A percentile compares a stretch with the other conserved stretches of the same genome.
phyloP scores from a whole-genome alignment of 2,329 filamentous ascomycete species.

The Pezicula carpinea region DNA sequence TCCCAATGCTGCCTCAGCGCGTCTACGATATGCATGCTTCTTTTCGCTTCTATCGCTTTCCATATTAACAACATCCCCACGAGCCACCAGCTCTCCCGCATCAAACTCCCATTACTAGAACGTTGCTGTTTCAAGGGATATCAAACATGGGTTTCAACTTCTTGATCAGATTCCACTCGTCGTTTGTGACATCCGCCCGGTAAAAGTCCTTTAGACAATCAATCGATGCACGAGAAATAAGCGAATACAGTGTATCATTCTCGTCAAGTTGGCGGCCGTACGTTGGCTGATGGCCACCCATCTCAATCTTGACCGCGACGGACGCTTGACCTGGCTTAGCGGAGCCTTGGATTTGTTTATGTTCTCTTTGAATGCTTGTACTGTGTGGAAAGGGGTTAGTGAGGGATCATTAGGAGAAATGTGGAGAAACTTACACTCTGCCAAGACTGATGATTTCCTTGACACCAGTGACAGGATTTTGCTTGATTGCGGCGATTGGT shows the following conservation, averaged over 20 bases:
- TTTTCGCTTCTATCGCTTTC: not conserved
- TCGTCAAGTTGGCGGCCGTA: constrained; percentile 97
- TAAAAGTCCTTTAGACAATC: constrained; percentile 97
- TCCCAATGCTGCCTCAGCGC: too few species aligned
- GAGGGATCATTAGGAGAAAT: not conserved
- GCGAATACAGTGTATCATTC: constrained; percentile 79
- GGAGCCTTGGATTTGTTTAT: constrained; percentile 83
- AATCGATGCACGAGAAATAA: constrained; percentile 83
- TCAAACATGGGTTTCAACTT: constrained; percentile 95
- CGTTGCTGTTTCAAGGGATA: constrained; percentile 40
- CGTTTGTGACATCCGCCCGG: constrained; percentile 77
- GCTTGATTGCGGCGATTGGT: constrained; percentile 82
- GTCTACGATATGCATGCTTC: not conserved
- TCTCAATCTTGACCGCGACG: constrained; percentile 96
- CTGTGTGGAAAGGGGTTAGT: constrained; percentile 41
- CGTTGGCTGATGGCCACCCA: constrained; percentile 82
- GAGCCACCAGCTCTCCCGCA: not conserved
- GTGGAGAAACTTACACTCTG: constrained; percentile 56
- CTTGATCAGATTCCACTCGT: constrained; percentile 92
- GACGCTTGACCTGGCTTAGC: constrained; percentile 95
- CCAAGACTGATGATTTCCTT: constrained; percentile 85
- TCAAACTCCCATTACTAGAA: not conserved
- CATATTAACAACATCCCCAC: not conserved
- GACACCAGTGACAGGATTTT: constrained; percentile 68
- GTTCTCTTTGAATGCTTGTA: constrained; percentile 94